A percentile compares a stretch with the other conserved stretches of the same genome.
Evolutionary conservation across 1,284 basidiomycete species (phyloP).

Genomic region (Bondarzewia mesenterica): DNA sequence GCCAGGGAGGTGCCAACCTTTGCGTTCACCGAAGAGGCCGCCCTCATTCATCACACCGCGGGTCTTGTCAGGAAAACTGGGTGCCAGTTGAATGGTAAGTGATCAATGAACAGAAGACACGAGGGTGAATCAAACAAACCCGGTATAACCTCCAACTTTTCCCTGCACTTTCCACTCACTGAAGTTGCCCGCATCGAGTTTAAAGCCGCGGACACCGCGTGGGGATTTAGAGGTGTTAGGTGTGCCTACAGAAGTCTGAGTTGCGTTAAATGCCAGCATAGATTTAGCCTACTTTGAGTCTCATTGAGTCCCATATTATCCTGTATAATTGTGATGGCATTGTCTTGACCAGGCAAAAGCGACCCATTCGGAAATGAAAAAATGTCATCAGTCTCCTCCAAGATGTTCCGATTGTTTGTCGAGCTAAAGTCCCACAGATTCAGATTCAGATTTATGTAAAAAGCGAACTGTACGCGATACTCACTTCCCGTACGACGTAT

Average conservation of each 20-base stretch:
- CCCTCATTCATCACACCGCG: conserved; percentile 74
- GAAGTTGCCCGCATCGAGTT: conserved; percentile 52
- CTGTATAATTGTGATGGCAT: conserved; percentile 71
- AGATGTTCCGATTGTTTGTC: conserved; percentile 47
- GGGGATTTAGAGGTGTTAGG: conserved; percentile 44
- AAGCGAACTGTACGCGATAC: conserved; percentile 19
- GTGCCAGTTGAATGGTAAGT: neutral
- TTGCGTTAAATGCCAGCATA: neutral
- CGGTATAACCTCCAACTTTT: conserved; percentile 67
- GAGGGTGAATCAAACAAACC: conserved; percentile 29
- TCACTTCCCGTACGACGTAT: conserved; percentile 65
- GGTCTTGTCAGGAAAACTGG: conserved; percentile 59
- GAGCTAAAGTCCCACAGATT: conserved; percentile 31
- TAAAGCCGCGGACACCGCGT: conserved; percentile 72
- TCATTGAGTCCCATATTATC: conserved; percentile 79
- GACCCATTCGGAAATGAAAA: conserved; percentile 54
- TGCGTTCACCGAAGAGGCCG: conserved; percentile 69
- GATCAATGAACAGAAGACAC: neutral
- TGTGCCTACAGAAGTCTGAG: neutral
- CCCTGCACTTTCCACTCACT: conserved; percentile 76
- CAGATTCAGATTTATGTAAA: neutral
- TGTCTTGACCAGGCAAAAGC: conserved; percentile 44
- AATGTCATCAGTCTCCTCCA: conserved; percentile 55
- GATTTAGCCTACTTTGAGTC: conserved; percentile 31
- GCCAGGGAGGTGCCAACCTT: conserved; percentile 77